phyloP scores from a whole-genome alignment of 2,329 filamentous ascomycete species.

The Aspergillus neoniger region DNA sequence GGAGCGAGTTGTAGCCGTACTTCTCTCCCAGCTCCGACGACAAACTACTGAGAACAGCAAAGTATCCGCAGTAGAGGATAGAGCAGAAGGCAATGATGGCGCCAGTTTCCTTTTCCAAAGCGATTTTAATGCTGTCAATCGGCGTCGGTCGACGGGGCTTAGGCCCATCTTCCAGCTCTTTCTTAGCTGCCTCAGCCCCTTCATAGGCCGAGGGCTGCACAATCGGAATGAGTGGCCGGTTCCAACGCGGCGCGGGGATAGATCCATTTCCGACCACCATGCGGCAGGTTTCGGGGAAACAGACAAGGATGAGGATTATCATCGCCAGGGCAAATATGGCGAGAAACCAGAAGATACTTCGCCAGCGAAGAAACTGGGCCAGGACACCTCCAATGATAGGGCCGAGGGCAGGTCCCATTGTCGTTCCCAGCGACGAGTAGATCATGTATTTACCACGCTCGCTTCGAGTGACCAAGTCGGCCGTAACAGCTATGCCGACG shows the following conservation, averaged over 20 bases:
- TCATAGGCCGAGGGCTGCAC: slow-evolving; percentile 17
- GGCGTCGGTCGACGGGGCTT: slow-evolving; percentile 22
- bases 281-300: slow-evolving; percentile 54
- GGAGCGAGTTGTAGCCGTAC: slow-evolving; percentile 26
- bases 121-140: slow-evolving; percentile 31
- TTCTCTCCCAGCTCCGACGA: slow-evolving; percentile 43
- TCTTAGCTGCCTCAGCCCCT: slow-evolving; percentile 25
- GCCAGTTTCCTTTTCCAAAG: slow-evolving; percentile 36
- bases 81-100: slow-evolving; percentile 37
- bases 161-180: neutral
- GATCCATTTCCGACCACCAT: neutral
- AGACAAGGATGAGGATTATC: slow-evolving; percentile 57
- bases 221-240: slow-evolving; percentile 30
- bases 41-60: slow-evolving; percentile 46
- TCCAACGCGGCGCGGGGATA: slow-evolving; percentile 34
- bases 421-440: slow-evolving; percentile 59
- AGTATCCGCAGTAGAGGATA: slow-evolving; percentile 49
- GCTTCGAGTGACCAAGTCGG: slow-evolving; percentile 67
- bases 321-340: slow-evolving; percentile 51
- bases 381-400: slow-evolving; percentile 67
- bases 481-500: slow-evolving; percentile 65
- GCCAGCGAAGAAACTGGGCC: slow-evolving; percentile 66
- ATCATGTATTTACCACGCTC: slow-evolving; percentile 75
- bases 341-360: slow-evolving; percentile 69
- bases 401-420: slow-evolving; percentile 53